Evolutionary conservation across 164 flowering plant species (phyloP), one percentile per base, ranked within the genome.

Genomic region (Stephania yunnanensis): DNA sequence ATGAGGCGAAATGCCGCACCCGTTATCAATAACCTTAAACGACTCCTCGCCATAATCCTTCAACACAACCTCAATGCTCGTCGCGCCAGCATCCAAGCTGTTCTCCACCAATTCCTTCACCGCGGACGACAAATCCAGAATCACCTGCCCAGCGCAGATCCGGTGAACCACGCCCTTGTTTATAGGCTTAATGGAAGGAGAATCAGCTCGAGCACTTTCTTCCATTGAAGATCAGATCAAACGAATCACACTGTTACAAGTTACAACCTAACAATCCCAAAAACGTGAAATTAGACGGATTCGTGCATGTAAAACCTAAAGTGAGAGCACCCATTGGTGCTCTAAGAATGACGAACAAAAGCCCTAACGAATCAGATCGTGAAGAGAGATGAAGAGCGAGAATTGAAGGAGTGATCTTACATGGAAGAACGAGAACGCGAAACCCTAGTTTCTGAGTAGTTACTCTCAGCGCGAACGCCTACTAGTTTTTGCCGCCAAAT

Each of bases 81-180:
- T 91, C 2, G 99, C 94, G n/a, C 96, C 95, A 17, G 99, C 98
- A 78, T 95, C 99, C 80, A 95, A 83, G 89, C 99, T 95, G 87
- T 95, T 95, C 87, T 95, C 99, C n/a, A 95, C 95, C 68, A 93
- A 81, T 82, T 95, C 99, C 87, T 95, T 95, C 13, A 93, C 91
- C 15, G 99, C 98, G n/a, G 99, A 89, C 1, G 99, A 83, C 75
- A 95, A 96, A 84, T 92, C 99, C 13, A 92, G 76, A 67, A 93
- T 91, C 63, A 92, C 99, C 81, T 93, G 99, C 12, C 98, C 98
- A 20, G 99, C 82, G 79, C 98, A 93, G 48, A 95, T 95, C 52
- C 89, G 79, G 84, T 93, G 99, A 70, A 91, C 88, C 7, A 78
- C 92, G 22, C 87, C 75, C 83, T 89, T 92, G 82, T 85, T 88